Conservation (phyloP, 257 asterid genomes). For the Solanum clarkiae region DNA sequence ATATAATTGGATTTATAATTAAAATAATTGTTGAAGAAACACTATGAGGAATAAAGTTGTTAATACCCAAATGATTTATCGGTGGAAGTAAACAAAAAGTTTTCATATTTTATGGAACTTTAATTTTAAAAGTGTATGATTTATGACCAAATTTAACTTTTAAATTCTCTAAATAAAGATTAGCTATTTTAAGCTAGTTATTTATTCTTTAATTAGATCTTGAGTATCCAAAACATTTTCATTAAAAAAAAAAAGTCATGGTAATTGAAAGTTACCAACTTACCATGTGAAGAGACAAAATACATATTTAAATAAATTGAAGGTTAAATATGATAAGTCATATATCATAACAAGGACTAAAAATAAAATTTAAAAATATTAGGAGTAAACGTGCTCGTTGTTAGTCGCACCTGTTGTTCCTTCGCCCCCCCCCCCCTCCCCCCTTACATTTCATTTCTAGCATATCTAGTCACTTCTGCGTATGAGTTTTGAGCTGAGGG, state of each 20-base stretch:
- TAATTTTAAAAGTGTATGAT: not conserved
- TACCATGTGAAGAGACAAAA: not conserved
- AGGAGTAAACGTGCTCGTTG: not conserved
- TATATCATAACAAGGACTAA: not conserved
- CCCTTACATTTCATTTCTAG: too few relatives aligned
- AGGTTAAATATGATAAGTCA: too few relatives aligned
- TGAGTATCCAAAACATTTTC: not conserved
- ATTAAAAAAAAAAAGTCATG: not conserved
- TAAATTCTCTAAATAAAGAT: not conserved
- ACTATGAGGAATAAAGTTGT: not conserved
- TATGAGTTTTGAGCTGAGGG: too few relatives aligned
- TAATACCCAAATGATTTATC: not conserved
- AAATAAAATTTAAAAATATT: too few relatives aligned
- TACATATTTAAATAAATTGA: too few relatives aligned
- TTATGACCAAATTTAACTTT: not conserved
- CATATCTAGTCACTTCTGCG: too few relatives aligned
- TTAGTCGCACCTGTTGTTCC: too few relatives aligned
- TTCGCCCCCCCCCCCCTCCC: too few relatives aligned
- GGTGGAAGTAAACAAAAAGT: not conserved
- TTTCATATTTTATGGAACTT: not conserved
- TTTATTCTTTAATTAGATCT: not conserved
- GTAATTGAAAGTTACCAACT: not conserved
- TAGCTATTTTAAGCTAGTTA: not conserved
- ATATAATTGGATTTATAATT: not conserved
- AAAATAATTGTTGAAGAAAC: not conserved